Conservation (phyloP, 2,329 filamentous ascomycete species). For the Arachnopeziza araneosa region DNA sequence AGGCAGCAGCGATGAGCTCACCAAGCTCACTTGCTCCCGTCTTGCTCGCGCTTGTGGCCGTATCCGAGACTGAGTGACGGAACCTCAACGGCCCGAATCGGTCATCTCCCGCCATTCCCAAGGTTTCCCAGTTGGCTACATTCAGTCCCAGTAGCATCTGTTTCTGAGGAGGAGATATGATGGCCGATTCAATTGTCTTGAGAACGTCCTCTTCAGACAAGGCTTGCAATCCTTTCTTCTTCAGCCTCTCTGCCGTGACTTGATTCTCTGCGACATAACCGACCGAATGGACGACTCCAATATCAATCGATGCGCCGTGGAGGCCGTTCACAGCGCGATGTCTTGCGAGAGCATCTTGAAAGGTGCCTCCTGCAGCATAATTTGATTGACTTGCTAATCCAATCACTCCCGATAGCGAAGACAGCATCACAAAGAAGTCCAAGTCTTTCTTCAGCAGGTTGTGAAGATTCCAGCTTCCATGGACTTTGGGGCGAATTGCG, state of each 20-base stretch:
- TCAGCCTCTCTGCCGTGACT: background rate
- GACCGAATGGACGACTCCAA: background rate
- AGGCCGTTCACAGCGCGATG: slow-evolving; percentile 7
- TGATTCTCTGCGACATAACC: background rate
- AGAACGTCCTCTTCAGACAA: background rate
- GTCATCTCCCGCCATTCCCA: background rate
- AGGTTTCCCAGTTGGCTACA: background rate
- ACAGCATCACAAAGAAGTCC: slow-evolving; percentile 34
- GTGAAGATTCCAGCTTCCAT: slow-evolving; percentile 17
- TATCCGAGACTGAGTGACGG: background rate
- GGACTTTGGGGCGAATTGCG: slow-evolving; percentile 31
- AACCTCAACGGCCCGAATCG: background rate
- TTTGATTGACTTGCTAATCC: slow-evolving; percentile 9
- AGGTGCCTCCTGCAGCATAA: slow-evolving; percentile 28
- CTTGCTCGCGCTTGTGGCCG: background rate
- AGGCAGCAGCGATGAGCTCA: background rate
- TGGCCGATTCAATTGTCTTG: background rate
- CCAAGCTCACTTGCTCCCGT: background rate
- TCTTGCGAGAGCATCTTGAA: slow-evolving; percentile 9
- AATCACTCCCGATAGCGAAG: slow-evolving; percentile 13
- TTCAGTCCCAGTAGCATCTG: background rate
- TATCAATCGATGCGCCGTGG: slow-evolving; percentile 3
- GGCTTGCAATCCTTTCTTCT: background rate
- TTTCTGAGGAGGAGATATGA: background rate
- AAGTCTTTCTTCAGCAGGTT: slow-evolving; percentile 17